Evolutionary conservation across 2,329 filamentous ascomycete genomes (phyloP).

Genomic region (Leptodontidium sp.): DNA sequence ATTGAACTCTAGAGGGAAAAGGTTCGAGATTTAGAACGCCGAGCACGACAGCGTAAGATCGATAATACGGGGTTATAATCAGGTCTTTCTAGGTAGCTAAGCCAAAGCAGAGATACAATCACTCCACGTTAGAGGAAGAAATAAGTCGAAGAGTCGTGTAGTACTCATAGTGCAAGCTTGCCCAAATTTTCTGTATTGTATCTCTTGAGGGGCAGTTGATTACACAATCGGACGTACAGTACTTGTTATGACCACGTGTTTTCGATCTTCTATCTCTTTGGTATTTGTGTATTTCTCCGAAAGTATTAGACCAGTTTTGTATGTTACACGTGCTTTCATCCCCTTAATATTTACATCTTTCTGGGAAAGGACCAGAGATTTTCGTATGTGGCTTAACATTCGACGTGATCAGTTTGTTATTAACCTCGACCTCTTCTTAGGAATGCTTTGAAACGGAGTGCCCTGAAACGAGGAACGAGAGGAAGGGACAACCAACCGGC

Average conservation of each 20-base stretch:
- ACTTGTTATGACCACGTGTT: neutral
- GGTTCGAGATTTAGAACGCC: no score
- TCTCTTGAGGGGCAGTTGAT: neutral
- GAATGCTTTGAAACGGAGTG: no score
- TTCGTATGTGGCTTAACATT: no score
- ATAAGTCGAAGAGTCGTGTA: neutral
- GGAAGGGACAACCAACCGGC: no score
- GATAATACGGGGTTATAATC: conserved; percentile 1
- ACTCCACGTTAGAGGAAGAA: conserved; percentile 7
- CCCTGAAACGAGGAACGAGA: no score
- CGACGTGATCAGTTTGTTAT: no score
- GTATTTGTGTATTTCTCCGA: neutral
- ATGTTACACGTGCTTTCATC: neutral
- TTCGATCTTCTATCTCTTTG: neutral
- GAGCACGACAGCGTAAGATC: no score
- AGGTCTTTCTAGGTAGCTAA: conserved; percentile 18
- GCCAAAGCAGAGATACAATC: conserved; percentile 7
- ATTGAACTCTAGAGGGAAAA: neutral
- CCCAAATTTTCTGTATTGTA: no score
- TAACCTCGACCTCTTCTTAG: no score
- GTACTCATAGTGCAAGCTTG: conserved; percentile 8
- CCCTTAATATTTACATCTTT: neutral
- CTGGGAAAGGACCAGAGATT: no score
- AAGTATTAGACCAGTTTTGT: neutral
- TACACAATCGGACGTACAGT: neutral